phyloP scores from a whole-genome alignment of 2,329 filamentous ascomycete genomes.

The Aspergillus aculeatinus region DNA sequence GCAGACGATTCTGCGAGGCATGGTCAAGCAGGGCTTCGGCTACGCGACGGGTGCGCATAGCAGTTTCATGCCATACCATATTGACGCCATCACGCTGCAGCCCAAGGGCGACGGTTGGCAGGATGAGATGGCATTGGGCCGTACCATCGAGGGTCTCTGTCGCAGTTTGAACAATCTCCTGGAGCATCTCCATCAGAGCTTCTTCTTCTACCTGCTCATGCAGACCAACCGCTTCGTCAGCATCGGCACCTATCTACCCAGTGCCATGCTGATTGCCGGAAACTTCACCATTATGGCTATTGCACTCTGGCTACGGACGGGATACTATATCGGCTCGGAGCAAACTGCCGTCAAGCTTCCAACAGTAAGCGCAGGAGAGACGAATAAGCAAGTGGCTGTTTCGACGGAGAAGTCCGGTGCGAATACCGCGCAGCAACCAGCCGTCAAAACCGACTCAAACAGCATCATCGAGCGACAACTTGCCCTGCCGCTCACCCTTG shows the following conservation, averaged over 20 bases:
- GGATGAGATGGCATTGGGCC: conserved; percentile 93
- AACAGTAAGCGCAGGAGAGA: conserved; percentile 26
- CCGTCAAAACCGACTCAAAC: conserved; percentile 18
- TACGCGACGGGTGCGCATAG: conserved; percentile 89
- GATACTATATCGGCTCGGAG: conserved; percentile 47
- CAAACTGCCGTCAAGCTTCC: conserved; percentile 19
- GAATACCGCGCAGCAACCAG: neutral
- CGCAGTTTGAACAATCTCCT: conserved; percentile 93
- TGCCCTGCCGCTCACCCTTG: conserved; percentile 62
- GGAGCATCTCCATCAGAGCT: conserved; percentile 96
- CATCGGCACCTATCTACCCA: conserved; percentile 94
- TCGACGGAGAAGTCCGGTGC: conserved; percentile 16
- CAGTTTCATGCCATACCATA: conserved; percentile 95
- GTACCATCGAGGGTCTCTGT: conserved; percentile 85
- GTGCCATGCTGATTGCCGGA: conserved; percentile 92
- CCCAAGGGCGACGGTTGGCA: conserved; percentile 91
- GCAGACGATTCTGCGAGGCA: conserved; percentile 84
- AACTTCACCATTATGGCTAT: conserved; percentile 97
- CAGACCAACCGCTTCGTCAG: conserved; percentile 90
- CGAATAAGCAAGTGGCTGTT: conserved; percentile 12
- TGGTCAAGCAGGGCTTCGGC: conserved; percentile 87
- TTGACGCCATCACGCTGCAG: conserved; percentile 91
- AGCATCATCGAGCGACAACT: conserved; percentile 41
- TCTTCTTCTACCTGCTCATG: conserved; percentile 98
- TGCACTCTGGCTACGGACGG: conserved; percentile 88